Evolutionary conservation across 768 basidiomycete species (phyloP).

Genomic region (Russula lepida): DNA sequence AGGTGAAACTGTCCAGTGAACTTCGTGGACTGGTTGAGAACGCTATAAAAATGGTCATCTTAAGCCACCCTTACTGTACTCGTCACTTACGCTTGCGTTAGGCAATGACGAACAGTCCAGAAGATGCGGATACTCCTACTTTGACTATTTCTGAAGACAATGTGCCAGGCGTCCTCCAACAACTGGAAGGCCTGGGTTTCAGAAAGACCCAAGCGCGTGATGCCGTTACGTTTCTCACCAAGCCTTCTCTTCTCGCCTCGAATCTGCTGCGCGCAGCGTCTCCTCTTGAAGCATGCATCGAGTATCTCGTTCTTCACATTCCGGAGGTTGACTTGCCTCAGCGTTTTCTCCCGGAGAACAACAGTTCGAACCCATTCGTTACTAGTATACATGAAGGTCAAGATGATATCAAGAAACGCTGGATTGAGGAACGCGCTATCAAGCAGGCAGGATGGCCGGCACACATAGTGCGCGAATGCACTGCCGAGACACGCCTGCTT

Average conservation of each 20-base stretch:
- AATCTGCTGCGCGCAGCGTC: slow-evolving; percentile 51
- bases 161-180: slow-evolving; percentile 36
- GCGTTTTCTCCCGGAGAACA: slow-evolving; percentile 54
- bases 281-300: slow-evolving; percentile 70
- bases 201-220: slow-evolving; percentile 42
- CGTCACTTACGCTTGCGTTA: slow-evolving; percentile 24
- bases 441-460: slow-evolving; percentile 81
- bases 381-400: slow-evolving; percentile 54
- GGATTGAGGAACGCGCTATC: slow-evolving; percentile 71
- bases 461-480: slow-evolving; percentile 53
- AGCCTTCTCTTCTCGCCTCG: slow-evolving; percentile 48
- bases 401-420: slow-evolving; percentile 60
- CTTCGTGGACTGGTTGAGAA: slow-evolving; percentile 77
- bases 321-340: slow-evolving; percentile 84
- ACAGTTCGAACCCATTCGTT: slow-evolving; percentile 63
- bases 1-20: slow-evolving; percentile 74
- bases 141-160: slow-evolving; percentile 37
- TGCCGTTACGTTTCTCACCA: slow-evolving; percentile 47
- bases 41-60: slow-evolving; percentile 60
- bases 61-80: background rate
- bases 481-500: slow-evolving; percentile 31
- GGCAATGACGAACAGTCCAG: slow-evolving; percentile 47
- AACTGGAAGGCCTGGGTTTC: slow-evolving; percentile 65
- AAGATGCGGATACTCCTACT: slow-evolving; percentile 32
- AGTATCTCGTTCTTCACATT: slow-evolving; percentile 73